Evolutionary conservation across 345 rosid species (phyloP).

Genomic region (Heritiera fomes): DNA sequence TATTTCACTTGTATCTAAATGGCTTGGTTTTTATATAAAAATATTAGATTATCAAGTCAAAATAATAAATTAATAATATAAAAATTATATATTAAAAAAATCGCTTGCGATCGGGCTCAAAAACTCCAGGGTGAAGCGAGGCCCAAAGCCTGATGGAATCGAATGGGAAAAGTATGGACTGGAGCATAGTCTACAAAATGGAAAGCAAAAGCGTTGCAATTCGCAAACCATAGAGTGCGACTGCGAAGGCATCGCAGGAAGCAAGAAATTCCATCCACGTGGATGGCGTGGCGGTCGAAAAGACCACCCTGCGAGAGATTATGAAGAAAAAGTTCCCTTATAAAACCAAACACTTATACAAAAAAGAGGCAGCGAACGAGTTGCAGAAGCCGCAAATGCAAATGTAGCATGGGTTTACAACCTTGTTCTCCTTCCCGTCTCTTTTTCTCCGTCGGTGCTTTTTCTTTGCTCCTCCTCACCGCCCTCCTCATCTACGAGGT

Average conservation of each 20-base stretch:
- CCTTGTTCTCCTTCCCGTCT: conserved; percentile 55
- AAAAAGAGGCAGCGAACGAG: neutral
- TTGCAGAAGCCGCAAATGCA: neutral
- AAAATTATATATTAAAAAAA: no score
- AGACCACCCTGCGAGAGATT: neutral
- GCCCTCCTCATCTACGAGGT: conserved; percentile 76
- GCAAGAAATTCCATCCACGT: conserved; percentile 17
- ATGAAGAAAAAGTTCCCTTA: neutral
- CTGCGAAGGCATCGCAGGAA: conserved; percentile 7
- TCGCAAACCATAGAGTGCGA: neutral
- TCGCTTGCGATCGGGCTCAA: no score
- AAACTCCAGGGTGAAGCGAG: no score
- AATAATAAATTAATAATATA: no score
- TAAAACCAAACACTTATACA: no score
- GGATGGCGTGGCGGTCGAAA: neutral
- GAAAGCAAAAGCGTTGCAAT: neutral
- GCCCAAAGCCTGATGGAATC: no score
- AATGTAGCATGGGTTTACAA: neutral
- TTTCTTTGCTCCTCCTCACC: conserved; percentile 56
- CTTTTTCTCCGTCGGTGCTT: conserved; percentile 47
- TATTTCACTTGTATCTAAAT: no score
- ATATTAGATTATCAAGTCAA: no score
- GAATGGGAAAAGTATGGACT: no score
- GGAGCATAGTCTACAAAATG: no score
- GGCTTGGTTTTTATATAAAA: no score